Evolutionary conservation across 2,329 filamentous ascomycete genomes (phyloP).

Genomic region (Didymella exigua): DNA sequence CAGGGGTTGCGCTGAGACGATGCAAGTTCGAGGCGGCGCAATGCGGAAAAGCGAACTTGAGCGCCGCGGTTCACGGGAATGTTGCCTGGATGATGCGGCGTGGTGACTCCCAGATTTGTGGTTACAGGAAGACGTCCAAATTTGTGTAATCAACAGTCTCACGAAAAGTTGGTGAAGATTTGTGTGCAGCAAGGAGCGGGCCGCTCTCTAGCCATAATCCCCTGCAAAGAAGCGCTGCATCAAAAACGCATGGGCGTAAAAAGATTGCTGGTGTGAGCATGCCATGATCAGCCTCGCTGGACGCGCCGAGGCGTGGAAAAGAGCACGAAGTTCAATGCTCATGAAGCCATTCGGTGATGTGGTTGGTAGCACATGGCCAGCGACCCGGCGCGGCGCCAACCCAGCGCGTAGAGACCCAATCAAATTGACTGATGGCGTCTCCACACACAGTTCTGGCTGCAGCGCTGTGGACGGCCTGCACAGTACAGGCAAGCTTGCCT

Average conservation of each 20-base stretch:
- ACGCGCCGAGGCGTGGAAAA: slow-evolving; percentile 39
- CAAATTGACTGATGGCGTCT: slow-evolving; percentile 11
- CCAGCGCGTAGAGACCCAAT: slow-evolving; percentile 15
- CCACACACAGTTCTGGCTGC: slow-evolving; percentile 27
- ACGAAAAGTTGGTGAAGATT: slow-evolving; percentile 27
- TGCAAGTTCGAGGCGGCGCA: slow-evolving; percentile 37
- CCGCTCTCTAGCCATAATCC: slow-evolving; percentile 25
- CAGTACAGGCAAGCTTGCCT: slow-evolving; percentile 27
- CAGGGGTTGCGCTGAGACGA: slow-evolving; percentile 42
- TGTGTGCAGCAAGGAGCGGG: slow-evolving; percentile 26
- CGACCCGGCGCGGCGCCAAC: slow-evolving; percentile 24
- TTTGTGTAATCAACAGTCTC: slow-evolving; percentile 22
- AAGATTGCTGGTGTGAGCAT: slow-evolving; percentile 24
- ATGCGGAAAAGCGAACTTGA: slow-evolving; percentile 10
- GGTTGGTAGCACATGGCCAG: slow-evolving; percentile 40
- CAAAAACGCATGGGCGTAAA: slow-evolving; percentile 26
- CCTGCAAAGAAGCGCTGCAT: slow-evolving; percentile 32
- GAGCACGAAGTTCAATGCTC: slow-evolving; percentile 26
- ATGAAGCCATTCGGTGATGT: slow-evolving; percentile 36
- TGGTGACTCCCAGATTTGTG: slow-evolving; percentile 15
- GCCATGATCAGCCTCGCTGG: slow-evolving; percentile 28
- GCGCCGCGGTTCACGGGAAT: slow-evolving; percentile 3
- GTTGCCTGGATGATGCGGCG: slow-evolving; percentile 12
- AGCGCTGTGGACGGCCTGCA: slow-evolving; percentile 21
- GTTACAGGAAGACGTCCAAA: slow-evolving; percentile 10